phyloP scores from a whole-genome alignment of 1,284 basidiomycete species.

The Agaricales sp. region DNA sequence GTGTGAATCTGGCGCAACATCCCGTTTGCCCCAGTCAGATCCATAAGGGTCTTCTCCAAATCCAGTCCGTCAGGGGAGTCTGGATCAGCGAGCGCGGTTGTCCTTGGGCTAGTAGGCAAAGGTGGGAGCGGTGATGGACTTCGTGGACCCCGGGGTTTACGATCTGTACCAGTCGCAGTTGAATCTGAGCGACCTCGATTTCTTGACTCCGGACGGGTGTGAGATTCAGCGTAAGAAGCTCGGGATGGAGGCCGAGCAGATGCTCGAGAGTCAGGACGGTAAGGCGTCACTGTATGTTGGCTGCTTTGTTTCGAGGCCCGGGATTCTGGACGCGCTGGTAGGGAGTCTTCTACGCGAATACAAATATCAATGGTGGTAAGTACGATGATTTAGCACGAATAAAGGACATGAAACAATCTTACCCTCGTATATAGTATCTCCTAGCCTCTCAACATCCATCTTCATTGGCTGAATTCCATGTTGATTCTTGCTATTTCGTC shows the following conservation, averaged over 20 bases:
- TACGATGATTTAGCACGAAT: slow-evolving; percentile 2
- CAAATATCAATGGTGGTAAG: slow-evolving; percentile 3
- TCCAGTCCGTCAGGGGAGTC: neutral
- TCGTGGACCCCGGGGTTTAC: slow-evolving; percentile 59
- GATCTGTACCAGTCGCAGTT: slow-evolving; percentile 35
- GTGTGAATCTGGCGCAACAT: neutral
- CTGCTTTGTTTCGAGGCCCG: neutral
- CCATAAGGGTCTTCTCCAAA: slow-evolving; percentile 6
- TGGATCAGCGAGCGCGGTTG: neutral
- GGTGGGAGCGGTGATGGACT: slow-evolving; percentile 57
- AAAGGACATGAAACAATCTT: slow-evolving; percentile 10
- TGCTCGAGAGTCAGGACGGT: too few species aligned
- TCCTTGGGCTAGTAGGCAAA: neutral
- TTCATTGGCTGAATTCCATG: slow-evolving; percentile 31
- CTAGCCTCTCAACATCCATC: slow-evolving; percentile 28
- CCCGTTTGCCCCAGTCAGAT: slow-evolving; percentile 14
- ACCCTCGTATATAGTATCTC: slow-evolving; percentile 72
- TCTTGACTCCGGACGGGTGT: slow-evolving; percentile 7
- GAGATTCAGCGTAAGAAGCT: slow-evolving; percentile 32
- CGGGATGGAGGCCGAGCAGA: slow-evolving; percentile 44
- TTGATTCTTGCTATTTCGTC: slow-evolving; percentile 73
- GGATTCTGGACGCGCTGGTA: neutral
- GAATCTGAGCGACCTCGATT: neutral
- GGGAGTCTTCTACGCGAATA: slow-evolving; percentile 2
- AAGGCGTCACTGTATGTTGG: neutral